phyloP scores from a whole-genome alignment of 306 rosid species.

The Urtica urens region DNA sequence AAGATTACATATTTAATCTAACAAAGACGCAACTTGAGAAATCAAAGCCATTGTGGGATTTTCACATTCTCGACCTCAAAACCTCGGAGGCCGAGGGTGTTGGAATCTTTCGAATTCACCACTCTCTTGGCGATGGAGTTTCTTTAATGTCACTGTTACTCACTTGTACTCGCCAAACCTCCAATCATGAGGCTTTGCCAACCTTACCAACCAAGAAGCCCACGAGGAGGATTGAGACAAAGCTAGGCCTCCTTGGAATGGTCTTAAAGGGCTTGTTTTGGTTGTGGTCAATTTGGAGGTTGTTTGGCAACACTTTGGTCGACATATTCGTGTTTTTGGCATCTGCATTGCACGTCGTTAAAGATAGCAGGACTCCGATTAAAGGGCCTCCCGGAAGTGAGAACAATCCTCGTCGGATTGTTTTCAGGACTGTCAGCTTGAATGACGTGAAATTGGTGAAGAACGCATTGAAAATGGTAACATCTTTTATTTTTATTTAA shows the following conservation, averaged over 20 bases:
- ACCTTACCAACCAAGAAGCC: conserved; percentile 10
- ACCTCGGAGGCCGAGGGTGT: conserved; percentile 19
- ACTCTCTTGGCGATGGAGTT: conserved; percentile 33
- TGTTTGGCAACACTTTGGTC: conserved; percentile 20
- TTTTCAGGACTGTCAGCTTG: conserved; percentile 16
- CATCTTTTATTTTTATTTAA: not conserved
- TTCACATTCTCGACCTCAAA: conserved; percentile 25
- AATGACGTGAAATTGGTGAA: conserved; percentile 28
- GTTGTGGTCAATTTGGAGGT: conserved; percentile 18
- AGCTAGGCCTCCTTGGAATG: not conserved
- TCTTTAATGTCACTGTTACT: conserved; percentile 31
- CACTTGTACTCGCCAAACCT: conserved; percentile 20
- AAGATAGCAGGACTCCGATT: conserved; percentile 21
- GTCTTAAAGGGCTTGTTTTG: not conserved
- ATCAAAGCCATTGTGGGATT: conserved; percentile 26
- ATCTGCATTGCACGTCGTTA: conserved; percentile 11
- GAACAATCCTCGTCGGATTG: conserved; percentile 17
- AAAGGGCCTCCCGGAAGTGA: conserved; percentile 14
- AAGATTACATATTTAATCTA: conserved; percentile 22
- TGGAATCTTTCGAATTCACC: conserved; percentile 26
- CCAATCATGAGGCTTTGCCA: conserved; percentile 24
- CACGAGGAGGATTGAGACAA: no score
- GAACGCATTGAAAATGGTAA: conserved; percentile 23
- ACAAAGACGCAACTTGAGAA: conserved; percentile 23
- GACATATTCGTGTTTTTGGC: conserved; percentile 16